Base-by-base conservation (phyloP, 306 rosid genomes). In the Rubus parviflorus region DNA sequence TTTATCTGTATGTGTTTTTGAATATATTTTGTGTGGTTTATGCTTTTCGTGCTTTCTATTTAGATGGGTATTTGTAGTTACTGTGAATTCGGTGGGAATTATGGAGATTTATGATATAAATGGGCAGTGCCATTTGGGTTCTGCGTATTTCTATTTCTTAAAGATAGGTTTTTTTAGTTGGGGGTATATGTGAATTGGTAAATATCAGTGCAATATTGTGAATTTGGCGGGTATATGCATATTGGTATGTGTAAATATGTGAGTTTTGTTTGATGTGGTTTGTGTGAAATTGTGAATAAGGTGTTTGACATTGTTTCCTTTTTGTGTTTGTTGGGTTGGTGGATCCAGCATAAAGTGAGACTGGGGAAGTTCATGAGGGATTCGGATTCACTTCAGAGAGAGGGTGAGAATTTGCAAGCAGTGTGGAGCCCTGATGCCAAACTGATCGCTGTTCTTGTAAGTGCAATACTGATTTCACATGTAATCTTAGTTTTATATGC, bases 381-480 rank as follows among this genome's bases (percentile, higher is more conserved):
- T 85, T 81, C 96, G 2, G 87, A 85, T 85, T 95, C 98, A 4
- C 70, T 95, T 86, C 84, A 75, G 70, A 87, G 78, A 54, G 97
- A 95, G 77, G 98, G 98, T 77, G 98, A 95, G 86, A 90, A 95
- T 85, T 20, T 88, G 90, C 95, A 89, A 90, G 98, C 98, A 2
- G 93, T 88, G 80, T 92, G 97, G 98, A 95, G 98, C 77, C 97
- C 97, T 62, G 98, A 95, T 85, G 77, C 90, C 73, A 92, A 95
- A 85, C 78, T 95, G 79, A 87, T 95, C 4, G 97, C 97, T 62
- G 78, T 95, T 81, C 86, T 92, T 79, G 98, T 95, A 87, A 89
- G 93, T 80, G 12, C 64, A 76, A 19, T 49, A 20, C 54, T 70
- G 38, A 66, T 54, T 65, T 77, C 13, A 6, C 42, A 15, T 46